Conservation (phyloP, 1,139 yeast species). For the Pichia sp. region DNA sequence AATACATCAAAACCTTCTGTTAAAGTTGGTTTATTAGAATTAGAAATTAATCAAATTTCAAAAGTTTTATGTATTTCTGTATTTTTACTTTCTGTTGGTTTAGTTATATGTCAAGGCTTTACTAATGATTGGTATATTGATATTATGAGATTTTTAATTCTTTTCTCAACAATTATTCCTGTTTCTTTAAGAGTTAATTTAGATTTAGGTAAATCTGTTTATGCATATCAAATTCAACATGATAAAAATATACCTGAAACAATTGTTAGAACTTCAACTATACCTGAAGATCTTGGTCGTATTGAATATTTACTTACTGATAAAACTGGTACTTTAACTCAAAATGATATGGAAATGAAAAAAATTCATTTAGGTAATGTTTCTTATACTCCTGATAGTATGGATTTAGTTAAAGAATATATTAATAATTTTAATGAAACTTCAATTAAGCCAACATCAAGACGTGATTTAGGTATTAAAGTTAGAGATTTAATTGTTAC, state of each 20-base stretch:
- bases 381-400: conserved; percentile 84
- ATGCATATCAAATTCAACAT: conserved; percentile 90
- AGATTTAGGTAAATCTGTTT: conserved; percentile 92
- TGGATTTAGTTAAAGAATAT: conserved; percentile 80
- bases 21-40: conserved; percentile 81
- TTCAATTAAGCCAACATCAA: conserved; percentile 29
- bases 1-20: conserved; percentile 88
- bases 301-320: conserved; percentile 89
- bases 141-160: conserved; percentile 79
- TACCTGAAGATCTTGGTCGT: conserved; percentile 96
- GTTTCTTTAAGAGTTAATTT: conserved; percentile 90
- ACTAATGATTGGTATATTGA: conserved; percentile 80
- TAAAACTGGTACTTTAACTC: conserved; percentile 96
- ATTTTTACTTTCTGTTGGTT: conserved; percentile 63
- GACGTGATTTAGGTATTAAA: conserved; percentile 64
- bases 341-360: conserved; percentile 95
- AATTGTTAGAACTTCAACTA: conserved; percentile 92
- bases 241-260: conserved; percentile 78
- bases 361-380: conserved; percentile 89
- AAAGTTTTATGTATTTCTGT: conserved; percentile 87
- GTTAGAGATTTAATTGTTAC: conserved; percentile 79
- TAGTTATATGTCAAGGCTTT: conserved; percentile 79
- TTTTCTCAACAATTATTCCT: conserved; percentile 93
- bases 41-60: conserved; percentile 84
- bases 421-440: conserved; percentile 35